Base-by-base conservation (phyloP, 78 protist species). In the Acrasis kona region DNA sequence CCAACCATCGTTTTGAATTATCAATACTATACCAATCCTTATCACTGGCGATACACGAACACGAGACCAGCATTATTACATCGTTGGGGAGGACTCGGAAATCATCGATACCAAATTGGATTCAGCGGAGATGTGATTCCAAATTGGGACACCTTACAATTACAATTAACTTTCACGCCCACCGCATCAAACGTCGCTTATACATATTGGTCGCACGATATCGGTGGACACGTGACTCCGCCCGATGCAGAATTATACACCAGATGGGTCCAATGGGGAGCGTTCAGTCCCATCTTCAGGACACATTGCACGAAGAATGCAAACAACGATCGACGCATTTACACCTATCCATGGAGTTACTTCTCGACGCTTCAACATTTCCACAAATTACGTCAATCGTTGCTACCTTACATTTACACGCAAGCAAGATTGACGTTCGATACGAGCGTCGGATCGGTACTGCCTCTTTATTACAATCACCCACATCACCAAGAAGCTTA, bases 341-440 rank as follows among this genome's bases (percentile, higher is more conserved):
- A n/a, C n/a, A n/a, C n/a, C n/a, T n/a, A n/a, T n/a, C n/a, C n/a
- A n/a, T n/a, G 0, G 12, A 7, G 0, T 61, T 61, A 70, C 74
- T 31, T 61, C 7, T 57, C 31, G n/a, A 27, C 41, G 34, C 71
- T 65, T 36, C 66, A 75, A 6, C 32, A 1, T 35, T 79, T 87
- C 4, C 5, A 70, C 67, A 12, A 2, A 27, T 29, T 0, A 0
- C 80, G 84, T 30, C 4, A n/a, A 19, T 70, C 36, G 69, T 73
- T 83, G 10, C 9, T 86, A 0, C 90, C 90, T 2, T 70, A 82
- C 84, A 30, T 86, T 30, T 86, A 86, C 87, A 86, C 86, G 10
- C 50, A 27, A 31, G 70, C 65, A 2, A 38, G 75, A 10, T 10
- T 2, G 5, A 67, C 78, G 12, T 40, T 64, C 72, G 83, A 80